A percentile compares a stretch with the other conserved stretches of the same genome.
These are phyloP conservation scores for Fusarium staphyleae DNA, from an alignment of 2,329 filamentous ascomycete genomes.

Conservation along the genomic window DNA sequence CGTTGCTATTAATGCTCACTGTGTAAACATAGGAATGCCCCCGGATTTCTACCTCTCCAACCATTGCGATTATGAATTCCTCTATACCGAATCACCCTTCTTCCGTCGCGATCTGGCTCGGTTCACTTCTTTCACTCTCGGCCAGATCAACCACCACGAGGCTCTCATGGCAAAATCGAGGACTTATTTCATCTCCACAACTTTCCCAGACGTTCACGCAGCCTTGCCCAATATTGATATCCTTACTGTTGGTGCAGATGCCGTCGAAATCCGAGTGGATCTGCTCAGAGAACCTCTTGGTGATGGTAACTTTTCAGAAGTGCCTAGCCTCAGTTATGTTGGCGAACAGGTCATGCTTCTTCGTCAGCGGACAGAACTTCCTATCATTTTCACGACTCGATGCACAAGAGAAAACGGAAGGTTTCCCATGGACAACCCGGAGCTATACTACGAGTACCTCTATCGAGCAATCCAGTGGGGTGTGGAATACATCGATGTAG, in stretches of 20 bases:
- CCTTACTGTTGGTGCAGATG: conserved; percentile 84
- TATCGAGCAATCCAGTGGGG: conserved; percentile 87
- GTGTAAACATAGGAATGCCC: conserved; percentile 73
- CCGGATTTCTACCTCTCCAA: conserved; percentile 71
- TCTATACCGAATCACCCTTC: conserved; percentile 77
- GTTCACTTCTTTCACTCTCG: conserved; percentile 80
- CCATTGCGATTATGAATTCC: conserved; percentile 83
- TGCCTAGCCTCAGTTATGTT: conserved; percentile 84
- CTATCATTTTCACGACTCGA: conserved; percentile 88
- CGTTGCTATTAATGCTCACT: conserved; percentile 78
- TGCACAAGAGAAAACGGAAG: conserved; percentile 83
- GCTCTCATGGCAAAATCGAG: conserved; percentile 78
- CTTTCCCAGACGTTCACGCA: conserved; percentile 83
- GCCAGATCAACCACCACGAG: conserved; percentile 80
- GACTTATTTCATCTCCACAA: conserved; percentile 87
- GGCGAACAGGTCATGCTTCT: conserved; percentile 86
- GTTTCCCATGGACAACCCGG: conserved; percentile 82
- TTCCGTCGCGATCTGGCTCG: conserved; percentile 78
- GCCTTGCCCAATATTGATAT: conserved; percentile 87
- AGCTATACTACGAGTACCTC: conserved; percentile 79
- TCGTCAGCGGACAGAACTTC: conserved; percentile 82
- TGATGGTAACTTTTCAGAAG: conserved; percentile 66
- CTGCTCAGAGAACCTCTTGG: conserved; percentile 74
- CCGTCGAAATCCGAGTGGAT: conserved; percentile 85
- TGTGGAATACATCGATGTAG: conserved; percentile 88